Evolutionary conservation across 163 green algal species (phyloP).

Genomic region (Prototheca wickerhamii): DNA sequence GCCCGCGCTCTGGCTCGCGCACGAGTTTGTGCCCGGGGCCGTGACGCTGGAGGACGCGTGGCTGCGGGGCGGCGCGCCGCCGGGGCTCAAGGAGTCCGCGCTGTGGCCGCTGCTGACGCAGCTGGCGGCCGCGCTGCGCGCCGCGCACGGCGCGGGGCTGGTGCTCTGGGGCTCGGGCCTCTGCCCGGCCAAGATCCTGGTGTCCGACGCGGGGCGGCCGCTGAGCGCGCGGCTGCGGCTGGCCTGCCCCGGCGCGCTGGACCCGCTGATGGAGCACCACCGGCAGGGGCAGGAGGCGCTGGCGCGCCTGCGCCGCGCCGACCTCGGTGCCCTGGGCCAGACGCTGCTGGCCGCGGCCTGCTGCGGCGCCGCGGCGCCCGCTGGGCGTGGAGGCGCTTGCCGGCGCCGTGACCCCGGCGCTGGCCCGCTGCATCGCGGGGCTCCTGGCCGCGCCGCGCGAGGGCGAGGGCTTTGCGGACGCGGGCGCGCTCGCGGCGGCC

Average conservation of each 20-base stretch:
- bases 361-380: conserved; percentile 8
- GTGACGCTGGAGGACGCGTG: conserved; percentile 52
- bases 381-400: conserved; percentile 37
- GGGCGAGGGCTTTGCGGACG: conserved; percentile 47
- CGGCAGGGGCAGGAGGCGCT: conserved; percentile 31
- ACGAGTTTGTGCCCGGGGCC: conserved; percentile 55
- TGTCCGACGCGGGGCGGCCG: background rate
- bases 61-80: conserved; percentile 31
- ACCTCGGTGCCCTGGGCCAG: conserved; percentile 57
- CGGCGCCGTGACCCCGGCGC: conserved; percentile 26
- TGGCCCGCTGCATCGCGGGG: conserved; percentile 55
- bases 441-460: conserved; percentile 39
- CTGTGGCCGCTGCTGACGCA: conserved; percentile 81
- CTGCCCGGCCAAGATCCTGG: conserved; percentile 51
- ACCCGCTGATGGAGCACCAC: conserved; percentile 43
- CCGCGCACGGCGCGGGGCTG: conserved; percentile 66
- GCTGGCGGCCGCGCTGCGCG: conserved; percentile 55
- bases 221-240: conserved; percentile 45
- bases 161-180: conserved; percentile 41
- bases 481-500: conserved; percentile 52
- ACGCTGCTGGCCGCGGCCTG: conserved; percentile 75
- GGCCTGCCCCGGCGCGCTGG: conserved; percentile 46
- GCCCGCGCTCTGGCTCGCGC: conserved; percentile 53
- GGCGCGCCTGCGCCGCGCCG: conserved; percentile 37
- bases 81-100: conserved; percentile 49